Percentiles rank a stretch among this genome's conserved stretches.
Conservation (phyloP, 768 basidiomycete species). For the Mycena metata region DNA sequence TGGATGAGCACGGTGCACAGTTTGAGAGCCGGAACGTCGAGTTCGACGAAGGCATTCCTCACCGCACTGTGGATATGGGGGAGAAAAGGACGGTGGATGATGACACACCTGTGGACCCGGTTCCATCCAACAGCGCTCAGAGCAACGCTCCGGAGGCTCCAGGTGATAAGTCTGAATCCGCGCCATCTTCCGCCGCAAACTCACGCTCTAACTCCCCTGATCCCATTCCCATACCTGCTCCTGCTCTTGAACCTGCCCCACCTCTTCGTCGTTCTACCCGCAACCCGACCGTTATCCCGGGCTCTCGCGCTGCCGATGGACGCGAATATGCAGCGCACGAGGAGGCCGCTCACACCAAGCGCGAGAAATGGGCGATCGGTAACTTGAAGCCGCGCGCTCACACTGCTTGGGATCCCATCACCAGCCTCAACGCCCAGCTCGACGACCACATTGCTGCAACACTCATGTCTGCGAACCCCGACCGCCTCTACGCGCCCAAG, state of each 20-base stretch:
- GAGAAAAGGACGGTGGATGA: neutral
- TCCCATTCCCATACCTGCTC: conserved; percentile 1
- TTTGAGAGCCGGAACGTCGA: conserved; percentile 21
- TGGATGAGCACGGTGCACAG: conserved; percentile 11
- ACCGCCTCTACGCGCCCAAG: conserved; percentile 9
- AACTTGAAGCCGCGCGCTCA: neutral
- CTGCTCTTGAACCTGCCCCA: no score
- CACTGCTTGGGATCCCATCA: neutral
- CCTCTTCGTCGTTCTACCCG: conserved; percentile 6
- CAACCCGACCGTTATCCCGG: neutral
- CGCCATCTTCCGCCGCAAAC: neutral
- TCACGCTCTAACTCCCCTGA: neutral
- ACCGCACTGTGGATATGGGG: conserved; percentile 16
- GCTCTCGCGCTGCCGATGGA: neutral
- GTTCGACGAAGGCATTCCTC: conserved; percentile 11
- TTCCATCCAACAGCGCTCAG: conserved; percentile 16
- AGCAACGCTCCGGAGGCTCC: conserved; percentile 15
- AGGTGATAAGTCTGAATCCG: neutral
- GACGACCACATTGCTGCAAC: neutral
- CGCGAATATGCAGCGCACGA: neutral
- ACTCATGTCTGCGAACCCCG: neutral
- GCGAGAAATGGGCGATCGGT: neutral
- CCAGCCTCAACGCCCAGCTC: neutral
- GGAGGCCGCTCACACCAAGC: neutral
- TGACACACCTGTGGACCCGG: conserved; percentile 9